phyloP scores from a whole-genome alignment of 768 basidiomycete species.

The Tricholoma saponaceum region DNA sequence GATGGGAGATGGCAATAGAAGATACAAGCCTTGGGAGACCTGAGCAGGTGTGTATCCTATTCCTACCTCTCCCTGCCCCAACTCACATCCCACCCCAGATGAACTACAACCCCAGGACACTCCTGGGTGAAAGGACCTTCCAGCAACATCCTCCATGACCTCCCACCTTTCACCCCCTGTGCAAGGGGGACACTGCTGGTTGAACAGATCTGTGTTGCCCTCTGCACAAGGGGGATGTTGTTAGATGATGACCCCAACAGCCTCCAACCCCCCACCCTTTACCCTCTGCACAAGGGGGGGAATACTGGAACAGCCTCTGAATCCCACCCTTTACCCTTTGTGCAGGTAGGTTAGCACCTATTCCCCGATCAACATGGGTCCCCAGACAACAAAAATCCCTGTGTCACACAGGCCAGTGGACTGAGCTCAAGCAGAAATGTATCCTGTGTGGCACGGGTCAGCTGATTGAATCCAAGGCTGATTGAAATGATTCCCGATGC shows the following conservation, averaged over 20 bases:
- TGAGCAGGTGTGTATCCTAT: neutral
- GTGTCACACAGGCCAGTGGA: no score
- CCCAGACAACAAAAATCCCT: no score
- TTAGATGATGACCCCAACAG: neutral
- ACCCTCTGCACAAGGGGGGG: no score
- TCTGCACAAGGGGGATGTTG: neutral
- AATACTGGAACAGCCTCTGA: no score
- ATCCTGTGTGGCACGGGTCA: no score
- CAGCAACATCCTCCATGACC: neutral
- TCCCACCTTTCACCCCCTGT: neutral
- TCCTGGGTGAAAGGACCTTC: neutral
- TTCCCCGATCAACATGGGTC: no score
- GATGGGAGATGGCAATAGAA: neutral
- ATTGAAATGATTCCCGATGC: no score
- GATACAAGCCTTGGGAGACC: neutral
- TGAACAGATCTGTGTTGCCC: neutral
- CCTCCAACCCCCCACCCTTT: no score
- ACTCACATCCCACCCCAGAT: neutral
- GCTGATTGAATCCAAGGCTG: no score
- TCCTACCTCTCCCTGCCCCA: neutral
- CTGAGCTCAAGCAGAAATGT: no score
- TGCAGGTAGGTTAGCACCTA: no score
- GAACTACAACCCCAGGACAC: neutral
- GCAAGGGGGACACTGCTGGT: neutral
- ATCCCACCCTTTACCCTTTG: no score